Evolutionary conservation across 2,329 filamentous ascomycete species (phyloP), one percentile per base, ranked within the genome.

Genomic region (Ophiostoma sp.): DNA sequence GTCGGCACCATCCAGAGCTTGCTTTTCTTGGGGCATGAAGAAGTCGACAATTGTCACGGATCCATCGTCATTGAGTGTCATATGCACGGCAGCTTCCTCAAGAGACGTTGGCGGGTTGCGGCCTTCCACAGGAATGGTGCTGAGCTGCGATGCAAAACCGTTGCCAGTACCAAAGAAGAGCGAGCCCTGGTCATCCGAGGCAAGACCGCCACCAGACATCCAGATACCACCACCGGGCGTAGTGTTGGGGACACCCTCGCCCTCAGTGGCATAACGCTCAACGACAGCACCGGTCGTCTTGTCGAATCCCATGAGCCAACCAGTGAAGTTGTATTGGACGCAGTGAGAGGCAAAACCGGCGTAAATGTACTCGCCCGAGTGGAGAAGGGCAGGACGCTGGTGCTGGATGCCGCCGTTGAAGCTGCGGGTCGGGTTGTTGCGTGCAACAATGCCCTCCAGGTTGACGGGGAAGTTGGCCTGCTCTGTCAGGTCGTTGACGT

Each of bases 271-370:
- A 59, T 80, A 85, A 55, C 80, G 79, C 73, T 85, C 84, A 8
- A 86, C 82, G 8, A 84, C 78, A 4, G 77, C 77, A n/a, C 84
- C 85, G 25, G 81, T 83, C 0, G 79, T 82, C 75, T 84, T 85
- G 76, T 86, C 81, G 78, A 83, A 85, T 12, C 85, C 84, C 63
- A 87, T 82, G 69, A 87, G 80, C 78, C 84, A 85, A 69, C 85
- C 84, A 9, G 85, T 86, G 71, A 85, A 86, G 76, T 86, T 86
- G 78, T 83, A 86, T 76, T 85, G 82, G 9, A 86, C 84, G 72
- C 85, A 87, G 77, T 87, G 84, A n/a, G 83, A 85, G 0, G 83
- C 84, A 75, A 85, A 87, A 2, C 84, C 84, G 12, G 84, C 84
- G 74, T 86, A 86, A 39, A 87, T 80, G 74, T 81, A 85, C 69